These are phyloP conservation scores for Lunularia cruciata DNA, from an alignment of 225 moss, liverwort and hornwort genomes.

Conservation along the genomic window DNA sequence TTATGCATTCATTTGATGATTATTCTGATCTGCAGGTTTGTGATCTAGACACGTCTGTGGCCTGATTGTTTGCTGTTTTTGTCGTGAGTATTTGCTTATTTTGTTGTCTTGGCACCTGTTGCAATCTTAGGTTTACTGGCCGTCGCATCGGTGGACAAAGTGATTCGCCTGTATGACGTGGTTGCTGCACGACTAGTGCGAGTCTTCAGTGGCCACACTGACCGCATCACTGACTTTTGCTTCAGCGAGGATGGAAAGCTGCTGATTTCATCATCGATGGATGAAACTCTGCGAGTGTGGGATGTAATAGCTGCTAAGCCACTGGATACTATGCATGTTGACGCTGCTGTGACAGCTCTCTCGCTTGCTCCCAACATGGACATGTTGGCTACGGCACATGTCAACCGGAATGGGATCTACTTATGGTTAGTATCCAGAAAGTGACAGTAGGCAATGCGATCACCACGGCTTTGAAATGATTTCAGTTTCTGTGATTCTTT, in stretches of 20 bases:
- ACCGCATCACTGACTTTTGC: conserved; percentile 86
- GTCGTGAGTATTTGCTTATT: too few relatives aligned
- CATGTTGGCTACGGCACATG: conserved; percentile 89
- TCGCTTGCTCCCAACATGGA: conserved; percentile 95
- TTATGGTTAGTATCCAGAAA: conserved; percentile 60
- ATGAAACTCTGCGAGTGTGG: conserved; percentile 85
- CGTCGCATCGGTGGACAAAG: conserved; percentile 81
- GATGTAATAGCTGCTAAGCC: conserved; percentile 86
- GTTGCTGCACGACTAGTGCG: conserved; percentile 76
- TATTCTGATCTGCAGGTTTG: too few relatives aligned
- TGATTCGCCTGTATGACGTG: conserved; percentile 77
- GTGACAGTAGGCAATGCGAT: too few relatives aligned
- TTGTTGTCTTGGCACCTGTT: too few relatives aligned
- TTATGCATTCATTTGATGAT: too few relatives aligned
- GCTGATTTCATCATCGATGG: conserved; percentile 88
- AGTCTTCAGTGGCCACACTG: conserved; percentile 77
- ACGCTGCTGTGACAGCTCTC: conserved; percentile 78
- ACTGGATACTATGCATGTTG: conserved; percentile 77
- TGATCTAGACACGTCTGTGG: too few relatives aligned
- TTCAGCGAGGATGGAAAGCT: conserved; percentile 97
- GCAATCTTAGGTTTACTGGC: conserved; percentile 57
- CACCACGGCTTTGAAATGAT: too few relatives aligned
- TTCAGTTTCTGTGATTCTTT: neutral
- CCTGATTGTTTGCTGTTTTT: too few relatives aligned
- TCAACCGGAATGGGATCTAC: conserved; percentile 91